Base-by-base conservation (phyloP, 2,329 filamentous ascomycete species). In the Clarireedia monteithiana region DNA sequence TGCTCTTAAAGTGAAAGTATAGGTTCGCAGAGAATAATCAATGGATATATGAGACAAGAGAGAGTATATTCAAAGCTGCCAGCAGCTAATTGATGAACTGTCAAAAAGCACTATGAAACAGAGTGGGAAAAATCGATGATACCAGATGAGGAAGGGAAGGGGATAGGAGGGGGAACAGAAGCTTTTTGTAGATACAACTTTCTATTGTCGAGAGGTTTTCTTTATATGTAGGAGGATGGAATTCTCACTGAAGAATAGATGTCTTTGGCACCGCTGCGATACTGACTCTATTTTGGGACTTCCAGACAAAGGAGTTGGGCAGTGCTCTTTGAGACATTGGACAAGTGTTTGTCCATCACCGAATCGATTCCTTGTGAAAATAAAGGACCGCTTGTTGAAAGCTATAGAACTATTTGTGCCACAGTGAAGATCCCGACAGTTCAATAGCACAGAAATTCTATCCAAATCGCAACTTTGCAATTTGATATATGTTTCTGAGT, bases 51-150 rank as follows among this genome's bases (percentile, higher is more conserved):
- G 30, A 34, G 30, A 34, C 9, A 26, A 42, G 30, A 20, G 48
- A 53, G 50, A 55, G 36, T 54, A 47, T 61, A 58, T 54, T 53
- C 60, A 59, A 30, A 58, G 62, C 60, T 63, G 62, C 62, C 62
- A 61, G 62, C 62, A 64, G 62, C 61, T 52, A 53, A 47, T 54
- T 47, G 51, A 59, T 55, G 44, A n/a, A 5, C 9, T 10, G 30
- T 34, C 30, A 34, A 34, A 34, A 34, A 12, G 30, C 30, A 34
- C 30, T 34, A 46, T 39, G 48, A 42, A 23, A 15, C 14, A 17
- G 20, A 4, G 30, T 38, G 9, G 17, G 17, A 17, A 17, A 15
- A n/a, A 38, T 39, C 23, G 5, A 10, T 48, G 48, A 58, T 51
- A 42, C 53, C n/a, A 30, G 26, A 40, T 24, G 24, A 51, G 40